Evolutionary conservation across 108 stramenopile genomes (phyloP).

Genomic region (Cyclotella cryptica): DNA sequence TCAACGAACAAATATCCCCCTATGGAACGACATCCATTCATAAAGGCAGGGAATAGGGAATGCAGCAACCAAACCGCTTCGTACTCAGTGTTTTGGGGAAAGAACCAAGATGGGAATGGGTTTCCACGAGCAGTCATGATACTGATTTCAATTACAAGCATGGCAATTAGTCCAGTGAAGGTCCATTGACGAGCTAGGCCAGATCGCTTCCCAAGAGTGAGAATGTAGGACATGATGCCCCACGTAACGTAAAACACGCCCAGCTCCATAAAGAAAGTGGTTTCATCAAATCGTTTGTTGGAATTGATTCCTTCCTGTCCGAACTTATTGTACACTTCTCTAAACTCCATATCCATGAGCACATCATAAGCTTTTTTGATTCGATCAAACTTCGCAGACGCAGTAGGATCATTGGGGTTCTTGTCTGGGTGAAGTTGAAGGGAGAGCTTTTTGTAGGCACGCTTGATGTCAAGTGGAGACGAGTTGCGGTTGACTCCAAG

Average conservation of each 20-base stretch:
- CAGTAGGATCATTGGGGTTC: conserved; percentile 88
- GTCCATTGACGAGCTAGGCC: conserved; percentile 90
- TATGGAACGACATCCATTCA: conserved; percentile 98
- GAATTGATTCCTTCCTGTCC: conserved; percentile 89
- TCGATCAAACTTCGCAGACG: conserved; percentile 90
- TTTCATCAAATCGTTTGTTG: conserved; percentile 90
- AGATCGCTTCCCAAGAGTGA: conserved; percentile 92
- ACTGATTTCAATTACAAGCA: conserved; percentile 92
- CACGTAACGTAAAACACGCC: conserved; percentile 94
- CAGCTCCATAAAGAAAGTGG: conserved; percentile 86
- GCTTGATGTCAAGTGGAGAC: conserved; percentile 94
- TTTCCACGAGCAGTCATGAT: conserved; percentile 87
- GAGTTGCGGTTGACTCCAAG: conserved; percentile 84
- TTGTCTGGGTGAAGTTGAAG: conserved; percentile 98
- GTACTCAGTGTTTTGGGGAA: conserved; percentile 90
- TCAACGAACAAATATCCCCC: conserved; percentile 94
- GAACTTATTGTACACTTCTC: conserved; percentile 98
- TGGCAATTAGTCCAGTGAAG: conserved; percentile 93
- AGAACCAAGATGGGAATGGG: conserved; percentile 91
- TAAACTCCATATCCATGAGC: conserved; percentile 93
- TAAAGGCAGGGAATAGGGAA: conserved; percentile 96
- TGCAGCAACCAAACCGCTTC: conserved; percentile 93
- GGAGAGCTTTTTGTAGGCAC: conserved; percentile 93
- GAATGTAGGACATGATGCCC: conserved; percentile 94
- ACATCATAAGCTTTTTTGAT: conserved; percentile 94